A percentile compares a stretch with the other conserved stretches of the same genome.
These are phyloP conservation scores for Backusella mclennaniae DNA, from an alignment of 192 early-diverging fungal genomes.

Conservation along the genomic window DNA sequence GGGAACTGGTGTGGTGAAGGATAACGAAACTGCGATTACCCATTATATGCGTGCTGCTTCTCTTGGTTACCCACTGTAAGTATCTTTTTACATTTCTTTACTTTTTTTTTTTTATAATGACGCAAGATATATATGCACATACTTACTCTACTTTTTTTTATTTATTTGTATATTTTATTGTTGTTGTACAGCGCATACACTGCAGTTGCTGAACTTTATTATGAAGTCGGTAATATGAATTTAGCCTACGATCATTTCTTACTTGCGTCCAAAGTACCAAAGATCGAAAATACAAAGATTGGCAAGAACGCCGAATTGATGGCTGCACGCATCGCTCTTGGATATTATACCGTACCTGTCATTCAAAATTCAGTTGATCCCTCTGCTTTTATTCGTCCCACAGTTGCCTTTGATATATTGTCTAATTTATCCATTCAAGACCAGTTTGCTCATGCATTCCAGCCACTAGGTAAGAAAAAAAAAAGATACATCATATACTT, in stretches of 20 bases:
- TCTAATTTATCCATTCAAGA: not conserved
- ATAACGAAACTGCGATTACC: constrained; percentile 16
- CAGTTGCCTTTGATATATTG: not conserved
- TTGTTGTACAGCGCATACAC: constrained; percentile 20
- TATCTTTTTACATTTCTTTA: not conserved
- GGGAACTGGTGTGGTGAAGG: constrained; percentile 17
- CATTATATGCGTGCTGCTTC: constrained; percentile 24
- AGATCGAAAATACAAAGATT: constrained; percentile 11
- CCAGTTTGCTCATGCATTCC: constrained; percentile 7
- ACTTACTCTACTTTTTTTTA: constrained; percentile 8
- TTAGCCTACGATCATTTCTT: constrained; percentile 28
- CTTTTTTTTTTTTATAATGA: not conserved
- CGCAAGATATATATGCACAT: not conserved
- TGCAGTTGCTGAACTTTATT: constrained; percentile 34
- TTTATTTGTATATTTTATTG: constrained; percentile 18
- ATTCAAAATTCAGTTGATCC: not conserved
- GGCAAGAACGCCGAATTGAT: constrained; percentile 29
- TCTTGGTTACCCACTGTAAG: constrained; percentile 11
- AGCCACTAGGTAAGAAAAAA: not conserved
- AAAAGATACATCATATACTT: not conserved
- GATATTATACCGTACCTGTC: constrained; percentile 1
- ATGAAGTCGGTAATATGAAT: constrained; percentile 20
- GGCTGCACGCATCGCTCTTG: constrained; percentile 32
- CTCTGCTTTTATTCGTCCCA: not conserved
- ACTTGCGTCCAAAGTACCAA: constrained; percentile 20